Percentiles rank a stretch among this genome's conserved stretches.
phyloP scores from a whole-genome alignment of 2,329 filamentous ascomycete species.

The Epichloe scottii region DNA sequence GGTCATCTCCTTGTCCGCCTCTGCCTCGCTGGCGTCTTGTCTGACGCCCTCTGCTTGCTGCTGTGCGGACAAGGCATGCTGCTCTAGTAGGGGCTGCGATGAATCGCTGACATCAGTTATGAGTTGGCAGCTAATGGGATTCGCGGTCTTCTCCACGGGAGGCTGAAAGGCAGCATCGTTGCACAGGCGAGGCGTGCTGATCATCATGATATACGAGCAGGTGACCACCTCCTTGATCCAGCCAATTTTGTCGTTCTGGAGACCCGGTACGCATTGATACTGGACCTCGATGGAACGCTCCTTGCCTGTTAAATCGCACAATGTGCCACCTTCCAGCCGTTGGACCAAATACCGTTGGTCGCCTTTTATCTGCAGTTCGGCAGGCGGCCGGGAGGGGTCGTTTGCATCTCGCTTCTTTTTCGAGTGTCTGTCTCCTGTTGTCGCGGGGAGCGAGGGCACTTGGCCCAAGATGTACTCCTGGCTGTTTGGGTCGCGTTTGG shows the following conservation, averaged over 20 bases:
- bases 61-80: constrained; percentile 20
- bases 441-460: constrained; percentile 21
- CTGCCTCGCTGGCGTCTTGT: constrained; percentile 7
- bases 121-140: constrained; percentile 63
- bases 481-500: constrained; percentile 62
- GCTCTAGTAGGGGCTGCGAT: constrained; percentile 27
- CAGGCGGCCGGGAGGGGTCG: constrained; percentile 26
- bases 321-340: constrained; percentile 63
- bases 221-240: constrained; percentile 91
- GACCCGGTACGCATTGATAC: constrained; percentile 64
- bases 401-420: constrained; percentile 9
- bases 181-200: constrained; percentile 81
- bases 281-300: constrained; percentile 77
- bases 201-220: constrained; percentile 85
- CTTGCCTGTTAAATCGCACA: constrained; percentile 75
- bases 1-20: not conserved
- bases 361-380: constrained; percentile 67
- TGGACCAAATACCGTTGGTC: constrained; percentile 81
- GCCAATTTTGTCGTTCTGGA: constrained; percentile 62
- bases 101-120: constrained; percentile 42
- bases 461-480: constrained; percentile 67
- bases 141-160: constrained; percentile 62
- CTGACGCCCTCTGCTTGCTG: constrained; percentile 14
- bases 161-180: constrained; percentile 78
- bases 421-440: constrained; percentile 10